These are phyloP conservation scores for Crassisporium funariophilum DNA, from an alignment of 768 basidiomycete genomes.

Conservation along the genomic window DNA sequence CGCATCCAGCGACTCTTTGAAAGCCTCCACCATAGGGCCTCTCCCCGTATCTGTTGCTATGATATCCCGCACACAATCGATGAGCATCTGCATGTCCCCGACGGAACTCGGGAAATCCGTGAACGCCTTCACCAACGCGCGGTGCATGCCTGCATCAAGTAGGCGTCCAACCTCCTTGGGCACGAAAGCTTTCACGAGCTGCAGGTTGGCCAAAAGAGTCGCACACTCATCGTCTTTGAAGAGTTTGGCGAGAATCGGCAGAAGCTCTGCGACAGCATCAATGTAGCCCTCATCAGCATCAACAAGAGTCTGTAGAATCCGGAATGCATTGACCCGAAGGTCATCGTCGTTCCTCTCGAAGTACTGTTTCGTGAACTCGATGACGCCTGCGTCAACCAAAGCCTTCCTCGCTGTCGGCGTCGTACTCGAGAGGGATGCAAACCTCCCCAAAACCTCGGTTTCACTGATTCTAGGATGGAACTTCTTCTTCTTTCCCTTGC, in stretches of 20 bases:
- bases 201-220: neutral
- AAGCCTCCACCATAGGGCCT: no score
- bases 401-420: slow-evolving; percentile 12
- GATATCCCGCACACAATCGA: no score
- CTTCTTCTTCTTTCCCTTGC: no score
- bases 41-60: no score
- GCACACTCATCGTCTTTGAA: slow-evolving; percentile 1
- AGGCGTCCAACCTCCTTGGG: neutral
- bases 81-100: no score
- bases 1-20: slow-evolving; percentile 8
- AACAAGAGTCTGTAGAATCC: slow-evolving; percentile 5
- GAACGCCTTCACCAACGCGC: slow-evolving; percentile 4
- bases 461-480: slow-evolving; percentile 12
- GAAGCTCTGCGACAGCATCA: neutral
- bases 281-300: neutral
- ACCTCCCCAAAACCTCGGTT: slow-evolving; percentile 7
- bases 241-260: neutral
- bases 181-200: slow-evolving; percentile 4
- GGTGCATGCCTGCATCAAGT: slow-evolving; percentile 4
- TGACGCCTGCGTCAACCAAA: slow-evolving; percentile 14
- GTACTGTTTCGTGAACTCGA: slow-evolving; percentile 1
- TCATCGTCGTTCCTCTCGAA: slow-evolving; percentile 3
- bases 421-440: slow-evolving; percentile 7
- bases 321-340: slow-evolving; percentile 1
- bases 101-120: no score